Conservation (phyloP, 768 basidiomycete species). For the Macrocybe gigantea region DNA sequence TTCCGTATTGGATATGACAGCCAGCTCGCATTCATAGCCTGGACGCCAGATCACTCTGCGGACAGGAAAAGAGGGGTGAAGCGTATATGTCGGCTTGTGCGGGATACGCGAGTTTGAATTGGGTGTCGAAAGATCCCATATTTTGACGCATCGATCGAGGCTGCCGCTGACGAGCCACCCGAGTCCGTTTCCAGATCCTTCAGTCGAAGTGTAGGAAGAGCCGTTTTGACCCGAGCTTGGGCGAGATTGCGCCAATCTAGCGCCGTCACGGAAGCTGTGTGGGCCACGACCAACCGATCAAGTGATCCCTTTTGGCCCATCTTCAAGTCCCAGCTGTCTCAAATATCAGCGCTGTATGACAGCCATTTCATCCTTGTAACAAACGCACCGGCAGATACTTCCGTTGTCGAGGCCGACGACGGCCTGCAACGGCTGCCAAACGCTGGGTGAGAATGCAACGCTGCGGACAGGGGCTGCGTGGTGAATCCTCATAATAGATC, state of each 20-base stretch:
- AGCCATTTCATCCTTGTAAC: neutral
- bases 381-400: conserved; percentile 55
- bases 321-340: conserved; percentile 66
- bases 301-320: conserved; percentile 72
- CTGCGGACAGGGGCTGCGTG: conserved; percentile 66
- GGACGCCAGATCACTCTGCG: conserved; percentile 76
- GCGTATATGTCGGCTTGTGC: conserved; percentile 59
- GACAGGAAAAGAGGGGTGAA: conserved; percentile 72
- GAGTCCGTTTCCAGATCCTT: conserved; percentile 19
- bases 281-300: conserved; percentile 70
- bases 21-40: conserved; percentile 68
- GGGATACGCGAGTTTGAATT: conserved; percentile 42
- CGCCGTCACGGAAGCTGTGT: conserved; percentile 64
- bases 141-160: conserved; percentile 76
- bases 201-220: too few relatives aligned
- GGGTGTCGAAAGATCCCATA: conserved; percentile 65
- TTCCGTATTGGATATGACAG: conserved; percentile 63
- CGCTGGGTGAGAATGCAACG: conserved; percentile 64
- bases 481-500: conserved; percentile 64
- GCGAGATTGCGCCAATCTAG: conserved; percentile 61
- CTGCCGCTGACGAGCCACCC: conserved; percentile 82
- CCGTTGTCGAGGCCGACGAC: conserved; percentile 67
- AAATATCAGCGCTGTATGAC: neutral
- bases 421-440: conserved; percentile 62
- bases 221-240: neutral